Base-by-base conservation (phyloP, 768 basidiomycete species). In the Kwoniella europaea region DNA sequence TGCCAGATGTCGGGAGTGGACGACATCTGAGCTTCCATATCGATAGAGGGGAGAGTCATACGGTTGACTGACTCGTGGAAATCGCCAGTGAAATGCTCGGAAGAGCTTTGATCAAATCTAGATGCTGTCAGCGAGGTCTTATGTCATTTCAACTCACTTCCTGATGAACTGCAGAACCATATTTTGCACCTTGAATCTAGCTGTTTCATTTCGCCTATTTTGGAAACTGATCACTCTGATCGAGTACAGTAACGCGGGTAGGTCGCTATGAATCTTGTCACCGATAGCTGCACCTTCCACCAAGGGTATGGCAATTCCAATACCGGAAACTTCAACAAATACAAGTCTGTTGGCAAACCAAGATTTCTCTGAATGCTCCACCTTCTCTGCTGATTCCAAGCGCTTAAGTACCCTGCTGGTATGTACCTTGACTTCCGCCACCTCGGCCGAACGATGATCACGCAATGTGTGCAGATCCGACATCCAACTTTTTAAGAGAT, bases 251-350 rank as follows among this genome's bases (percentile, higher is more conserved):
- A 98, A 92, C 0, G 95, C 95, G 9, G 89, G 89, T 41, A 61
- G 59, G 20, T 75, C 77, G 24, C 67, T 68, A 10, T 57, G 56
- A 13, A 52, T 43, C 16, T 9, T 22, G 20, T 54, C 61, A 16
- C 68, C 68, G 18, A 75, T 88, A 9, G 91, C 84, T 29, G 88
- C 86, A 65, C 89, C 87, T 64, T 89, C 86, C 0, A 87, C 88
- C 29, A 98, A 86, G 0, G 96, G 96, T 76, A 98, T 92, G 5
- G 93, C 95, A 3, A 94, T 88, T n/a, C 94, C 94, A 44, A 98
- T 86, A 74, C 91, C 89, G 35, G 86, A 85, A 67, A 85, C 74
- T 41, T 82, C 71, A 18, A 86, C 71, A 9, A 79, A 76, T 35
- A 87, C 63, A n/a, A 84, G 74, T 29, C 82, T 80, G 15, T 83